phyloP scores from a whole-genome alignment of 306 rosid species.

The Castanopsis chinensis region DNA sequence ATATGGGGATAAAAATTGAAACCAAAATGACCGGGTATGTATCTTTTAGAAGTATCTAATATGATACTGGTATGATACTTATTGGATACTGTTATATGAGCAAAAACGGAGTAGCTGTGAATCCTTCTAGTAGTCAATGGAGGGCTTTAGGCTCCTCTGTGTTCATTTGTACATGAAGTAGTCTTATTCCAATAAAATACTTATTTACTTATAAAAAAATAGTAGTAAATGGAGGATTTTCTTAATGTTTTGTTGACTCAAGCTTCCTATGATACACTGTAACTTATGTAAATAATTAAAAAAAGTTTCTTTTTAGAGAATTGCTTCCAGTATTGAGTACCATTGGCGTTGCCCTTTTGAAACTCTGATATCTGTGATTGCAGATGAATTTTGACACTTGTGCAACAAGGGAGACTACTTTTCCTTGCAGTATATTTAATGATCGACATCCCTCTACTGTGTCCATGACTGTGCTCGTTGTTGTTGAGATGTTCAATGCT shows the following conservation, averaged over 20 bases:
- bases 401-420: slow-evolving; percentile 77
- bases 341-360: not conserved
- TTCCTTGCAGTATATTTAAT: slow-evolving; percentile 90
- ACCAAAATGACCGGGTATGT: no score
- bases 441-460: slow-evolving; percentile 97
- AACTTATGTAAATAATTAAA: not conserved
- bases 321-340: not conserved
- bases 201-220: no score
- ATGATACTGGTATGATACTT: no score
- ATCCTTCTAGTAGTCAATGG: no score
- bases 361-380: not conserved
- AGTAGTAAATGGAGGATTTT: not conserved
- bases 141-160: no score
- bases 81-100: no score
- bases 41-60: no score
- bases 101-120: no score
- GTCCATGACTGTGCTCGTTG: slow-evolving; percentile 97
- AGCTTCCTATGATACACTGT: not conserved
- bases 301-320: not conserved
- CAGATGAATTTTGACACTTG: slow-evolving; percentile 94
- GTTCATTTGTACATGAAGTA: no score
- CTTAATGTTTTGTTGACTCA: not conserved
- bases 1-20: no score
- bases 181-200: no score
- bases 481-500: slow-evolving; percentile 98